phyloP scores from a whole-genome alignment of 2,329 filamentous ascomycete genomes.

The Aspergillus aculeatus region DNA sequence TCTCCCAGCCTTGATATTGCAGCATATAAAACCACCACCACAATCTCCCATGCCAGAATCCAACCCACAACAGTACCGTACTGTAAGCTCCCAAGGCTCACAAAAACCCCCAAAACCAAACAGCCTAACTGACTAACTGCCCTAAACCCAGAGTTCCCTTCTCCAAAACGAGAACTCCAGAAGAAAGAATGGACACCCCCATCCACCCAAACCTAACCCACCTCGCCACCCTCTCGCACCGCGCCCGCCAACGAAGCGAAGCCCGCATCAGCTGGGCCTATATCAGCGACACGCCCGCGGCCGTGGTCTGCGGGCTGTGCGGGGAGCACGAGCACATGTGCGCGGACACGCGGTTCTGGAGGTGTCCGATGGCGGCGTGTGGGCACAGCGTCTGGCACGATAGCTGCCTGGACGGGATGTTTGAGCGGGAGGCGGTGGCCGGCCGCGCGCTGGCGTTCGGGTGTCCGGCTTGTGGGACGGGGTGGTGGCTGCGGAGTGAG shows the following conservation, averaged over 20 bases:
- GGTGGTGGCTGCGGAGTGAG: neutral
- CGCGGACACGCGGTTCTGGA: neutral
- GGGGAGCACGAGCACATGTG: neutral
- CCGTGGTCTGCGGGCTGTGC: neutral
- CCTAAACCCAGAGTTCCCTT: too few relatives aligned
- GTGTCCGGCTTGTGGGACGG: neutral
- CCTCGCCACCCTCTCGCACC: too few relatives aligned
- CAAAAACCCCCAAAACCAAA: too few relatives aligned
- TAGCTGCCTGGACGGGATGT: neutral
- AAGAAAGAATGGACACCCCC: conserved; percentile 16
- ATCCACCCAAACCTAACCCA: conserved; percentile 46
- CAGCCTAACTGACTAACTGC: too few relatives aligned
- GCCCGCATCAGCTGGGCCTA: neutral
- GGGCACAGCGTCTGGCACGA: neutral
- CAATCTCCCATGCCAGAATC: too few relatives aligned
- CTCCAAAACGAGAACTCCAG: too few relatives aligned
- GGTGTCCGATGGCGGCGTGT: neutral
- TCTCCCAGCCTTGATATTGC: too few relatives aligned
- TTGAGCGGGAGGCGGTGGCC: neutral
- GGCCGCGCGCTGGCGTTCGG: neutral
- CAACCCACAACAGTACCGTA: too few relatives aligned
- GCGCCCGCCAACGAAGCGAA: neutral
- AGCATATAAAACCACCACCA: too few relatives aligned
- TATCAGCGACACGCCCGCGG: neutral
- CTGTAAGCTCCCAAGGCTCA: too few relatives aligned